A percentile compares a stretch with the other conserved stretches of the same genome.
Evolutionary conservation across 345 rosid species (phyloP).

Genomic region (Camelina hispida): DNA sequence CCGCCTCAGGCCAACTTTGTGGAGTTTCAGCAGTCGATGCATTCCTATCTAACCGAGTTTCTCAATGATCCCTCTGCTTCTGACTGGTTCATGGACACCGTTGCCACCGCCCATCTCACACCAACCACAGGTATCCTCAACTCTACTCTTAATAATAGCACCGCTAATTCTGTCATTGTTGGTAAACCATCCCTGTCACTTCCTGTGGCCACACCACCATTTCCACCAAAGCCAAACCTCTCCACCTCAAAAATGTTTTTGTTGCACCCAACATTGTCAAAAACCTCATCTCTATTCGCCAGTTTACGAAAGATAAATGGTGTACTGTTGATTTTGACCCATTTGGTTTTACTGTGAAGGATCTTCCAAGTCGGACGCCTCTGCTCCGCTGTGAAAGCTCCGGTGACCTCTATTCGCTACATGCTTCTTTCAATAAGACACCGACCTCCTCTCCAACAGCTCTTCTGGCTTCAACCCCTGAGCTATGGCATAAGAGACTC

Average conservation of each 20-base stretch:
- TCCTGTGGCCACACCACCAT: background rate
- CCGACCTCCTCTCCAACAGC: no score
- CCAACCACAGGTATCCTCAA: background rate
- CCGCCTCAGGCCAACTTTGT: background rate
- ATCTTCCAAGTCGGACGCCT: background rate
- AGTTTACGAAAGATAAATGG: background rate
- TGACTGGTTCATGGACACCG: background rate
- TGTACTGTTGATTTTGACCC: background rate
- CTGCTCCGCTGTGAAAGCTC: background rate
- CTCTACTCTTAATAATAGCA: background rate
- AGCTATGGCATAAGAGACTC: no score
- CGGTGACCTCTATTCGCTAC: background rate
- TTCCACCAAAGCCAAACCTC: background rate
- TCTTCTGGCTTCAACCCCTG: no score
- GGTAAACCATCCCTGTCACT: background rate
- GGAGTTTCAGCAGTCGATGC: background rate
- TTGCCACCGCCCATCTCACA: background rate
- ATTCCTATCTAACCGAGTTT: background rate
- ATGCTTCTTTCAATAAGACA: background rate
- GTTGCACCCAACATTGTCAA: background rate
- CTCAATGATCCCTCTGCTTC: background rate
- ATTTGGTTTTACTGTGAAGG: background rate
- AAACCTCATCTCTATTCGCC: background rate
- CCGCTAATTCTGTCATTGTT: background rate
- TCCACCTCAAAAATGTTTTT: background rate